These are phyloP conservation scores for Aspergillus chevalieri DNA, from an alignment of 2,329 filamentous ascomycete species.

Conservation along the genomic window DNA sequence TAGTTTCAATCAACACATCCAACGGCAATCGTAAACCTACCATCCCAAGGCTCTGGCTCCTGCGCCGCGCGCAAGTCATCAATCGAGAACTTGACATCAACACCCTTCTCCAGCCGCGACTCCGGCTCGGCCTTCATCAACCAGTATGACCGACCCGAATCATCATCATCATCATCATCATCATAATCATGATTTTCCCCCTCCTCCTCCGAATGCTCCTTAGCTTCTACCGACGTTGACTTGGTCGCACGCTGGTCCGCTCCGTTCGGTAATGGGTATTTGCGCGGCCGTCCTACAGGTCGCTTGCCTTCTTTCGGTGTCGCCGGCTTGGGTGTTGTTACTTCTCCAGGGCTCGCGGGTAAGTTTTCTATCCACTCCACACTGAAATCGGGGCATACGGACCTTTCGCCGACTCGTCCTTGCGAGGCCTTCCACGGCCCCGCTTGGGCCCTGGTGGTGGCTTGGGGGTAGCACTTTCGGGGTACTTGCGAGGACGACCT, in stretches of 20 bases:
- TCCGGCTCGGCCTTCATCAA: constrained; percentile 86
- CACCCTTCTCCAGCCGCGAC: constrained; percentile 74
- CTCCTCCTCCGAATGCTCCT: constrained; percentile 9
- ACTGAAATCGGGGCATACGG: neutral
- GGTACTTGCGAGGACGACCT: constrained; percentile 29
- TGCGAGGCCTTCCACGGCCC: constrained; percentile 28
- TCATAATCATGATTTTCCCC: constrained; percentile 17
- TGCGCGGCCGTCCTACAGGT: constrained; percentile 20
- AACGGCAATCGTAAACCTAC: constrained; percentile 45
- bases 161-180: constrained; percentile 16
- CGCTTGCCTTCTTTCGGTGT: constrained; percentile 14
- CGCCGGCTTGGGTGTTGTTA: neutral
- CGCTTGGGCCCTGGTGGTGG: constrained; percentile 24
- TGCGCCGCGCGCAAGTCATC: constrained; percentile 71
- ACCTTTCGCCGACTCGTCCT: constrained; percentile 16
- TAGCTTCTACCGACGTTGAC: constrained; percentile 7
- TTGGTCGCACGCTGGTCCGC: constrained; percentile 11
- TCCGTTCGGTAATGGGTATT: constrained; percentile 13
- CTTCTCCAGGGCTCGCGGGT: neutral
- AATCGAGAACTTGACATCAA: constrained; percentile 90
- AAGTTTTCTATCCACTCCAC: neutral
- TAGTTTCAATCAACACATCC: neutral
- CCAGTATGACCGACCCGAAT: constrained; percentile 55
- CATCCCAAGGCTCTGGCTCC: constrained; percentile 85
- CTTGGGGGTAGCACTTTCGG: constrained; percentile 17